Percentiles rank a stretch among this genome's conserved stretches.
Evolutionary conservation across 805 yeast genomes (phyloP).

Genomic region (Wickerhamiella dianesei): DNA sequence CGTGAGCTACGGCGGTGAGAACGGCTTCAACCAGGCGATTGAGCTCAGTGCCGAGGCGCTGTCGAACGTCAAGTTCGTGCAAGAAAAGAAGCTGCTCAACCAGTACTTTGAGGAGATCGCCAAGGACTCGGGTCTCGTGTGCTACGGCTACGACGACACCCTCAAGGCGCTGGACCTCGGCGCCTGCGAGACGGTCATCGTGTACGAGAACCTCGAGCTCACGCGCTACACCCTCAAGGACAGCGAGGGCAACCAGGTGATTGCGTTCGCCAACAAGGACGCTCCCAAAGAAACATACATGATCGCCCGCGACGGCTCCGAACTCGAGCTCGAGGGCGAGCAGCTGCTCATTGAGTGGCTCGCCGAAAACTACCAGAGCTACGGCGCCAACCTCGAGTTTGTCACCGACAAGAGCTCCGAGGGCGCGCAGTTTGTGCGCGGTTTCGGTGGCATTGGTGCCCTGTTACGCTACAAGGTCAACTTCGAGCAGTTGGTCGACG

Average conservation of each 20-base stretch:
- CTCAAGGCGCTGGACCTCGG: slow-evolving; percentile 92
- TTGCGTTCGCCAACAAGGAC: slow-evolving; percentile 60
- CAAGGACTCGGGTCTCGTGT: slow-evolving; percentile 92
- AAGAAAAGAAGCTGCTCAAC: slow-evolving; percentile 90
- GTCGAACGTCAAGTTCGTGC: slow-evolving; percentile 93
- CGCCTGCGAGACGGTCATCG: slow-evolving; percentile 86
- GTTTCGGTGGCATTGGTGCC: slow-evolving; percentile 99
- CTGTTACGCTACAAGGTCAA: slow-evolving; percentile 90
- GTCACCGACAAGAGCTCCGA: slow-evolving; percentile 94
- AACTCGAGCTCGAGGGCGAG: slow-evolving; percentile 81
- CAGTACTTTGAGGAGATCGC: slow-evolving; percentile 93
- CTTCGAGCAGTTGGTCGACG: slow-evolving; percentile 88
- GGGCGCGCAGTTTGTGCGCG: slow-evolving; percentile 96
- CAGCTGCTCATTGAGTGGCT: slow-evolving; percentile 89
- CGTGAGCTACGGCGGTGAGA: slow-evolving; percentile 97
- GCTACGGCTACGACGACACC: slow-evolving; percentile 95
- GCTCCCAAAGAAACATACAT: slow-evolving; percentile 63
- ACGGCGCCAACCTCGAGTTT: slow-evolving; percentile 91
- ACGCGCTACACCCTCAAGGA: slow-evolving; percentile 76
- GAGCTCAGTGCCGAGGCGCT: slow-evolving; percentile 94
- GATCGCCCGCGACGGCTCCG: slow-evolving; percentile 79
- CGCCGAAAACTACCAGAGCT: slow-evolving; percentile 88
- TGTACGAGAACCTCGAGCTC: slow-evolving; percentile 79
- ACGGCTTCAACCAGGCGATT: slow-evolving; percentile 98
- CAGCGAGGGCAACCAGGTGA: slow-evolving; percentile 60